Percentiles rank a stretch among this genome's conserved stretches.
Evolutionary conservation across 768 basidiomycete genomes (phyloP).

Genomic region (Omphalotus guepiniiformis): DNA sequence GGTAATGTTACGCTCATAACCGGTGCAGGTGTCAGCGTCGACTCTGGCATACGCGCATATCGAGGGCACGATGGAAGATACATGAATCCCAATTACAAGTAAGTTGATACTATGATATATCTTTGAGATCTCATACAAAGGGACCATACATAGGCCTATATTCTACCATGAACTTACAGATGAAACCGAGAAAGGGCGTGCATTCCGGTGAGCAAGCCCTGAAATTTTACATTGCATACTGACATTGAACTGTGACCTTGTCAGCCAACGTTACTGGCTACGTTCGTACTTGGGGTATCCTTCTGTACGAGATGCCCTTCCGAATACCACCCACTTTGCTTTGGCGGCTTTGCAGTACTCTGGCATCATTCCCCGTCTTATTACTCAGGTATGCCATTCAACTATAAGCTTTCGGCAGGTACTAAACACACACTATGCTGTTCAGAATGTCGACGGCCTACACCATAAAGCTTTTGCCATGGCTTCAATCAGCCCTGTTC

Average conservation of each 20-base stretch:
- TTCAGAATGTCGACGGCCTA: constrained; percentile 87
- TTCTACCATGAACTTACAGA: constrained; percentile 85
- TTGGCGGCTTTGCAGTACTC: constrained; percentile 78
- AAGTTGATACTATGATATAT: constrained; percentile 18
- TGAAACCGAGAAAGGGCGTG: constrained; percentile 57
- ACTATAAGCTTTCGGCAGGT: background rate
- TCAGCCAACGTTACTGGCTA: constrained; percentile 87
- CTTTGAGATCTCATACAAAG: background rate
- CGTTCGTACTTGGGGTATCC: constrained; percentile 84
- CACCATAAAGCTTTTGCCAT: constrained; percentile 72
- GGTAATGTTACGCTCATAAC: constrained; percentile 78
- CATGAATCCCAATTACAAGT: constrained; percentile 90
- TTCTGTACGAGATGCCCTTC: constrained; percentile 73
- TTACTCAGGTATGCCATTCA: constrained; percentile 65
- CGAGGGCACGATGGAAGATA: constrained; percentile 82
- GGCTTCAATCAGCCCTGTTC: constrained; percentile 30
- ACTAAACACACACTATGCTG: background rate
- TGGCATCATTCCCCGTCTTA: constrained; percentile 52
- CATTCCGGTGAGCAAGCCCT: constrained; percentile 54
- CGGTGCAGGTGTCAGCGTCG: constrained; percentile 93
- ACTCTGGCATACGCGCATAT: constrained; percentile 95
- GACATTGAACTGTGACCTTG: background rate
- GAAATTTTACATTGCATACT: too few species aligned
- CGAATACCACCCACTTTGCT: constrained; percentile 88
- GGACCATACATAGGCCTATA: constrained; percentile 45